Evolutionary conservation across 2,329 filamentous ascomycete species (phyloP).

Genomic region (Pyricularia sp.): DNA sequence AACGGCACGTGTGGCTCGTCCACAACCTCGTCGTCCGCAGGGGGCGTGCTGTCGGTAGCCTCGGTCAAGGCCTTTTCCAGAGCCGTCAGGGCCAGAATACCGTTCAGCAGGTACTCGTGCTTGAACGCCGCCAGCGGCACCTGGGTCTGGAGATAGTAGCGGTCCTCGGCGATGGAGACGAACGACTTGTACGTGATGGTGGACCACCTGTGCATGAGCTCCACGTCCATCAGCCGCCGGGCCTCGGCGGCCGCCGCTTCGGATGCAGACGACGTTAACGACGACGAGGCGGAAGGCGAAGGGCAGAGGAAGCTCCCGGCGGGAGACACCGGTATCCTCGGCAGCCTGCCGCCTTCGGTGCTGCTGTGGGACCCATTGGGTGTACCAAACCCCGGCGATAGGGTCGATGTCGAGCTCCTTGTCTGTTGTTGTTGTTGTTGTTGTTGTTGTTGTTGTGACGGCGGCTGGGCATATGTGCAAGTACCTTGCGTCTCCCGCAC

Average conservation of each 20-base stretch:
- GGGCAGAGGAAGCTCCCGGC: not conserved
- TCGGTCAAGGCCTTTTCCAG: slow-evolving; percentile 4
- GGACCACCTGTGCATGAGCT: slow-evolving; percentile 6
- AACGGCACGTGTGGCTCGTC: not conserved
- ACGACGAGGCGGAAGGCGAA: not conserved
- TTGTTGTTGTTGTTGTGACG: not conserved
- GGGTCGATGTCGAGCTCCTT: not conserved
- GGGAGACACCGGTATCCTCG: not conserved
- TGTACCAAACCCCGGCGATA: not conserved
- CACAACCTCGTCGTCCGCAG: not conserved
- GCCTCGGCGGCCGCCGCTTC: not conserved
- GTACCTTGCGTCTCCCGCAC: slow-evolving; percentile 9
- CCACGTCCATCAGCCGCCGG: slow-evolving; percentile 3
- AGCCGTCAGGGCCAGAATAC: slow-evolving; percentile 41
- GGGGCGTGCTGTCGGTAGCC: not conserved
- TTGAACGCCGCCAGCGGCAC: slow-evolving; percentile 1
- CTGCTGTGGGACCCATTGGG: not conserved
- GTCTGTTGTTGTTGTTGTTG: too few species aligned
- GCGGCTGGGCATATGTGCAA: slow-evolving; percentile 1
- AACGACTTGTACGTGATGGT: slow-evolving; percentile 5
- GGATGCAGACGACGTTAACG: not conserved
- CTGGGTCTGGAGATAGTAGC: slow-evolving; percentile 2
- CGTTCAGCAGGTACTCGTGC: slow-evolving; percentile 14
- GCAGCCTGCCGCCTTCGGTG: not conserved
- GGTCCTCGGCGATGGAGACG: slow-evolving; percentile 1